Evolutionary conservation across 306 rosid genomes (phyloP).

Genomic region (Datisca glomerata): DNA sequence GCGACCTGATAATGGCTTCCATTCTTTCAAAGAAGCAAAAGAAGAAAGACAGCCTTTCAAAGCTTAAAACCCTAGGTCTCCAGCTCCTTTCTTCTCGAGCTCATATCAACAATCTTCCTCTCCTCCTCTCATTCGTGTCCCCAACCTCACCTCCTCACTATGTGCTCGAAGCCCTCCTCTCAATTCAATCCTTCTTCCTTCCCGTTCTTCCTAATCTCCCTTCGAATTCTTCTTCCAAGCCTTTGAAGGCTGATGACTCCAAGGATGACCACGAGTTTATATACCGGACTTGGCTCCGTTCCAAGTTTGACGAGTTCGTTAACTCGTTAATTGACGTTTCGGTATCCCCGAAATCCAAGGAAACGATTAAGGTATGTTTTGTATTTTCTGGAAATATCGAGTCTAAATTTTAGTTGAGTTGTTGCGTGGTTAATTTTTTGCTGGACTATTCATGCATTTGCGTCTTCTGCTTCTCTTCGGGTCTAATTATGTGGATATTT

Average conservation of each 20-base stretch:
- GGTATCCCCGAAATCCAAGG: slow-evolving; percentile 38
- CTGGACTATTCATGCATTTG: background rate
- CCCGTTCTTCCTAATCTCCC: slow-evolving; percentile 54
- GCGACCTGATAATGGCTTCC: slow-evolving; percentile 24
- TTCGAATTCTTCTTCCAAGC: slow-evolving; percentile 19
- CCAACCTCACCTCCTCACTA: slow-evolving; percentile 62
- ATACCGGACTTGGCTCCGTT: slow-evolving; percentile 66
- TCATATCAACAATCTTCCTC: slow-evolving; percentile 81
- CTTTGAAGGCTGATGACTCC: slow-evolving; percentile 4
- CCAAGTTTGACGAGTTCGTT: slow-evolving; percentile 68
- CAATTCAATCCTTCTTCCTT: slow-evolving; percentile 73
- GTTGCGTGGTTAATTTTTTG: too few relatives aligned
- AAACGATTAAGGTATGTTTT: slow-evolving; percentile 36
- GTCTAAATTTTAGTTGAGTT: too few relatives aligned
- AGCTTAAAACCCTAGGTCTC: slow-evolving; percentile 64
- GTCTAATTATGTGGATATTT: too few relatives aligned
- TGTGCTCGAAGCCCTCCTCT: slow-evolving; percentile 66
- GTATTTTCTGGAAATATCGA: background rate
- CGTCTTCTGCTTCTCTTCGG: background rate
- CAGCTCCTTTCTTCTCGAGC: slow-evolving; percentile 61
- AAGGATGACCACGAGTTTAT: slow-evolving; percentile 47
- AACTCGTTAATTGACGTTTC: slow-evolving; percentile 39
- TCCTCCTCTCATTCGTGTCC: slow-evolving; percentile 48
- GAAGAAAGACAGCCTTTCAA: slow-evolving; percentile 27
- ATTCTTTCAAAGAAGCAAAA: slow-evolving; percentile 25